These are phyloP conservation scores for Hymenoscyphus scutula DNA, from an alignment of 2,329 filamentous ascomycete species.

Conservation along the genomic window DNA sequence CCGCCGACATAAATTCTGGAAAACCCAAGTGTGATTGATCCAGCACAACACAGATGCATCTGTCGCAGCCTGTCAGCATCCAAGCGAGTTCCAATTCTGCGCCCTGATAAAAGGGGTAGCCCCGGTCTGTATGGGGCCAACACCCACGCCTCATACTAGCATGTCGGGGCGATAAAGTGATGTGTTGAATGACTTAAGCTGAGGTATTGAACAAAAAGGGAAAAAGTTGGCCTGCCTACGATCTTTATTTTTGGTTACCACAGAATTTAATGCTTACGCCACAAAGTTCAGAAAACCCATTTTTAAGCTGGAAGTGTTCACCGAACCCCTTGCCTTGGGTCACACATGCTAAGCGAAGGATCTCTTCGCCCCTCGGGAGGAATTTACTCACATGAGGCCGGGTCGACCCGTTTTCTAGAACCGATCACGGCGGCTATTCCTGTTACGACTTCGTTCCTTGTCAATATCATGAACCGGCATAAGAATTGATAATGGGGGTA, in stretches of 20 bases:
- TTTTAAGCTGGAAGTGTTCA: background rate
- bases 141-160: background rate
- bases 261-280: background rate
- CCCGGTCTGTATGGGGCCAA: background rate
- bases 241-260: background rate
- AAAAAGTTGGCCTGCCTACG: background rate
- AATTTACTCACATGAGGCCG: background rate
- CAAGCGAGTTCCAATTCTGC: background rate
- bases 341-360: background rate
- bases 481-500: background rate
- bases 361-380: background rate
- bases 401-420: background rate
- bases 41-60: background rate
- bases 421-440: background rate
- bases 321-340: background rate
- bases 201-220: background rate
- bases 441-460: background rate
- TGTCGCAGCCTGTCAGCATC: background rate
- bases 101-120: background rate
- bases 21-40: background rate
- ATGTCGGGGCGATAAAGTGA: background rate
- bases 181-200: background rate
- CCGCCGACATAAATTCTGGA: background rate
- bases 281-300: background rate
- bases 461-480: background rate